These are phyloP conservation scores for Vanrija sp. DNA, from an alignment of 1,284 basidiomycete species.

Conservation along the genomic window DNA sequence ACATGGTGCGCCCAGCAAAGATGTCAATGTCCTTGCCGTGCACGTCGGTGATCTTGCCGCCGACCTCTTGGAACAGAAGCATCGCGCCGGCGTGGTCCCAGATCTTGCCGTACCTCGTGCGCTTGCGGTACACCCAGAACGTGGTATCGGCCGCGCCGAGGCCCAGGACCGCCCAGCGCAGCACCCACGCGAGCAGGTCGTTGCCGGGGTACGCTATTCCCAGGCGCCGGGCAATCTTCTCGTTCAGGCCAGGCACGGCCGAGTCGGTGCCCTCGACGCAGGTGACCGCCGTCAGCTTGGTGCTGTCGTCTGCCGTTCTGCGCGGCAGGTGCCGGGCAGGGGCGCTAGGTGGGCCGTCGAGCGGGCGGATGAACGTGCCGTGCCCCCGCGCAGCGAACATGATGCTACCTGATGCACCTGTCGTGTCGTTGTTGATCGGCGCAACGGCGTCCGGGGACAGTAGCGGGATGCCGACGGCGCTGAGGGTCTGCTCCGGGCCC, in stretches of 20 bases:
- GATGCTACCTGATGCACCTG: neutral
- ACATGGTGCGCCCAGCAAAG: neutral
- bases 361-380: neutral
- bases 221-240: neutral
- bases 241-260: neutral
- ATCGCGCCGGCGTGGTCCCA: slow-evolving; percentile 3
- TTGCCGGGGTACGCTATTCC: neutral
- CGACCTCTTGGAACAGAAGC: neutral
- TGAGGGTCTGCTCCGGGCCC: neutral
- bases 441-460: neutral
- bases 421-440: neutral
- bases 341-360: neutral
- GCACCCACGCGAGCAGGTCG: slow-evolving; percentile 2
- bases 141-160: neutral
- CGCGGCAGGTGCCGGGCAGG: neutral
- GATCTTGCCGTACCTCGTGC: slow-evolving; percentile 1
- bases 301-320: neutral
- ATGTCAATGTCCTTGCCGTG: neutral
- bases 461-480: neutral
- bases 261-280: neutral
- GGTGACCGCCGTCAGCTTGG: neutral
- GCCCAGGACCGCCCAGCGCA: neutral
- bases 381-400: neutral
- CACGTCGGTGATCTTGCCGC: slow-evolving; percentile 1
- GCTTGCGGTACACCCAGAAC: slow-evolving; percentile 1